Base-by-base conservation (phyloP, 108 stramenopile genomes). In the Fistulifera pelliculosa region DNA sequence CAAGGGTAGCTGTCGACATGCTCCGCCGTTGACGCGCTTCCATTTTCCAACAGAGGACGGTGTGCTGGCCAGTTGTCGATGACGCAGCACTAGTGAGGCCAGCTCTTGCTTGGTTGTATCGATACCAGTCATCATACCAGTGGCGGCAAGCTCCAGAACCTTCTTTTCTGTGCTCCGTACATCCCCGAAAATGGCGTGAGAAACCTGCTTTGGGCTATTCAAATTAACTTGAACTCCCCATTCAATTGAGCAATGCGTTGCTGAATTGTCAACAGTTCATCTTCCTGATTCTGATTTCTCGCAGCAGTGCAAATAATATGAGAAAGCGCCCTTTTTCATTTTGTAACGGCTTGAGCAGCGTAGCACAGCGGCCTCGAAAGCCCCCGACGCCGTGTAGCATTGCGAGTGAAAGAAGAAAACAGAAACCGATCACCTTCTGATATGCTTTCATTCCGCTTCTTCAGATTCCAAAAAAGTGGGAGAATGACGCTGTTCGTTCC, bases 171-270 rank as follows among this genome's bases (percentile, higher is more conserved):
- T 60, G 16, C 64, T 61, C 38, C 52, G 54, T 40, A 38, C 23
- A 21, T 60, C 41, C 16, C 76, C 73, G 59, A 80, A 85, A n/a
- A 89, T 54, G 2, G 83, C 68, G 25, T 35, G 41, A 0, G 83
- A 77, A n/a, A 84, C 81, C 56, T 88, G 87, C 26, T 58, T 73
- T 6, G 76, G 83, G 69, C 79, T 81, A 15, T 80, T 81, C 41
- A 80, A 64, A 68, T 89, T 85, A 45, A 89, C 47, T 1, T 31
- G 13, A 26, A 56, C 40, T 23, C 64, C 69, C 28, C 58, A 56
- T 80, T 75, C 2, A 75, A 47, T 1, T 8, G 18, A 38, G 21
- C 55, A 11, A 59, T 56, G n/a, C 41, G 40, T 41, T 47, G 0
- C 48, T 54, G 21, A 19, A 56, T 38, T 0, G 38, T 14, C 28